Evolutionary conservation across 768 basidiomycete genomes (phyloP).

Genomic region (Kwoniella europaea): DNA sequence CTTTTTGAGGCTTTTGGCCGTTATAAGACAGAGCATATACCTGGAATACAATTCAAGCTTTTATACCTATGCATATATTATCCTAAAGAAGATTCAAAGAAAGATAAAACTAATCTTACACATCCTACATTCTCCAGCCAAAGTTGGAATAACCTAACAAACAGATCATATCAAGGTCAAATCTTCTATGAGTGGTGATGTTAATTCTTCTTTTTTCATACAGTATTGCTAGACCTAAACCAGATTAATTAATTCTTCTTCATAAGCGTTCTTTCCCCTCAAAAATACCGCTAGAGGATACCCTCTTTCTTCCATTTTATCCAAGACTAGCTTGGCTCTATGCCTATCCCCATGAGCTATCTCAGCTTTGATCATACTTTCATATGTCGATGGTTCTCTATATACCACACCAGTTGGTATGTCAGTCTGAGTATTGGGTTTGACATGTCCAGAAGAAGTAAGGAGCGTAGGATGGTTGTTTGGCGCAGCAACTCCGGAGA

Average conservation of each 20-base stretch:
- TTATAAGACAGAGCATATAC: too few species aligned
- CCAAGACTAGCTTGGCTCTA: slow-evolving; percentile 73
- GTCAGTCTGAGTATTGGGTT: slow-evolving; percentile 53
- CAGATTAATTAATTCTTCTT: slow-evolving; percentile 22
- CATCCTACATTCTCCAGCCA: not conserved
- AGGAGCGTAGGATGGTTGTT: slow-evolving; percentile 80
- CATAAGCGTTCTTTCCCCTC: slow-evolving; percentile 41
- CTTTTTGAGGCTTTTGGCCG: too few species aligned
- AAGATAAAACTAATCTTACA: not conserved
- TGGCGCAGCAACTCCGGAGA: slow-evolving; percentile 76
- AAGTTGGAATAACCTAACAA: not conserved
- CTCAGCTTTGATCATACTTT: slow-evolving; percentile 92
- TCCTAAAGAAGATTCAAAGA: too few species aligned
- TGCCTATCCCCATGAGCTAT: slow-evolving; percentile 74
- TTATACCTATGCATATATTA: too few species aligned
- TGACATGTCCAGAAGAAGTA: slow-evolving; percentile 60
- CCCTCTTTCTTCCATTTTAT: slow-evolving; percentile 67
- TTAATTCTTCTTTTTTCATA: slow-evolving; percentile 7
- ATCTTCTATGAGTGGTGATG: slow-evolving; percentile 9
- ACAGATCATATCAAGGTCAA: not conserved
- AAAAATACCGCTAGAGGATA: slow-evolving; percentile 55
- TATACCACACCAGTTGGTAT: slow-evolving; percentile 67
- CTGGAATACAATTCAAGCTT: too few species aligned
- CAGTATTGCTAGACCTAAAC: not conserved
- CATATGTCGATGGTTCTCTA: slow-evolving; percentile 74